These are phyloP conservation scores for Penicillium vulpinum DNA, from an alignment of 2,329 filamentous ascomycete genomes.

Conservation along the genomic window DNA sequence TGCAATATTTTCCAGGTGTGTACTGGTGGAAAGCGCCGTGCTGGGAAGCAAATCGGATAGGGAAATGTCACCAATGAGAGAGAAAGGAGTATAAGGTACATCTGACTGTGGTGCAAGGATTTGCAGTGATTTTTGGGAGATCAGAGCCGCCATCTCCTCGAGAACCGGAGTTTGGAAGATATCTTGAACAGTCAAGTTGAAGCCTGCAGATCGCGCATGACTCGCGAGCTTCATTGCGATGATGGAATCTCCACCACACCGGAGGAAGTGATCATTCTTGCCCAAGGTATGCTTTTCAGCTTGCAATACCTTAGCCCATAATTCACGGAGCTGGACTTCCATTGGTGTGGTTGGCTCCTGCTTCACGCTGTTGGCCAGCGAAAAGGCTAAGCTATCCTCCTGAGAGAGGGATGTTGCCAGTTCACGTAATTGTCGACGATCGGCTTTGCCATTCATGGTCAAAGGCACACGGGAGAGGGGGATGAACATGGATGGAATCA, in stretches of 20 bases:
- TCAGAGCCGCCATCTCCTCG: no score
- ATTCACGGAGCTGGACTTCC: neutral
- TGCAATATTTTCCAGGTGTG: no score
- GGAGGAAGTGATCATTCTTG: constrained; percentile 22
- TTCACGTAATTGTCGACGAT: constrained; percentile 21
- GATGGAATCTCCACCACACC: constrained; percentile 15
- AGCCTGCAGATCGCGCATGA: constrained; percentile 4
- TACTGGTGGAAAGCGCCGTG: no score
- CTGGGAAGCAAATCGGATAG: no score
- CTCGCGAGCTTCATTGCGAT: constrained; percentile 13
- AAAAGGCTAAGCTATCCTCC: neutral
- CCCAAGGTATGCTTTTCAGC: neutral
- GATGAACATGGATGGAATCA: constrained; percentile 26
- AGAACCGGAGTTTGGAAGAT: constrained; percentile 23
- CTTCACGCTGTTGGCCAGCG: neutral
- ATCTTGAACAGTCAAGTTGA: constrained; percentile 24
- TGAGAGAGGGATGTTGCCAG: neutral
- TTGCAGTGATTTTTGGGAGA: no score
- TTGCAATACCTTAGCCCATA: constrained; percentile 13
- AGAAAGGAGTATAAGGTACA: no score
- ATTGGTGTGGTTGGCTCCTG: constrained; percentile 1
- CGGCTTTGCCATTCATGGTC: constrained; percentile 23
- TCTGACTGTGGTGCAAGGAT: no score
- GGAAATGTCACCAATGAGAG: no score
- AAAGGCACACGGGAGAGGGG: constrained; percentile 22